Evolutionary conservation across 2,329 filamentous ascomycete genomes (phyloP).

Genomic region (Ophiostoma australiae): DNA sequence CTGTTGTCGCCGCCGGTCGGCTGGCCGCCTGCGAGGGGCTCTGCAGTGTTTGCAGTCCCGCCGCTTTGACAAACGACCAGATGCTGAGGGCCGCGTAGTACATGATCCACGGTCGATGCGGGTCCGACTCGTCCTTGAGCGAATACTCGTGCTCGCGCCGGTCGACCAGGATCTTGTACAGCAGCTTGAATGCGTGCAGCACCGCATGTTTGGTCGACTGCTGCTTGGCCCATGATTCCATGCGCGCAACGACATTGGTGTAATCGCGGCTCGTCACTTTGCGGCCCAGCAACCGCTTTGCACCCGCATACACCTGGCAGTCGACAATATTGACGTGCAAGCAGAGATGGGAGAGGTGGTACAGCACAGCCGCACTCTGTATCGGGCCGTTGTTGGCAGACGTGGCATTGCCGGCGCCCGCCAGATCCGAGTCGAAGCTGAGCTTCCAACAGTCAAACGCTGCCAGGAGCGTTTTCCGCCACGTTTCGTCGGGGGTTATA

Average conservation of each 20-base stretch:
- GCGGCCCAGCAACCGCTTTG: constrained; percentile 64
- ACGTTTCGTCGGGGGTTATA: constrained; percentile 59
- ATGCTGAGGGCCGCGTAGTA: constrained; percentile 83
- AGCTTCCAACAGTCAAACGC: constrained; percentile 85
- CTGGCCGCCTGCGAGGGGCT: not conserved
- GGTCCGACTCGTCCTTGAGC: constrained; percentile 69
- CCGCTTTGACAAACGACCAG: constrained; percentile 79
- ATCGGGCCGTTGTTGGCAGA: constrained; percentile 53
- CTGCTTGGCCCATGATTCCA: constrained; percentile 73
- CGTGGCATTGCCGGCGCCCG: not conserved
- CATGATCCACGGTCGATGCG: constrained; percentile 85
- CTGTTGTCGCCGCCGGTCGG: not conserved
- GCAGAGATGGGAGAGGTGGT: constrained; percentile 83
- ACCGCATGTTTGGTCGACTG: constrained; percentile 74
- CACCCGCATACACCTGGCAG: constrained; percentile 82
- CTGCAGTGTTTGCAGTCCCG: constrained; percentile 44
- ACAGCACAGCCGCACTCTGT: constrained; percentile 73
- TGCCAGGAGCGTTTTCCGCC: constrained; percentile 69
- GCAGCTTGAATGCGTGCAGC: constrained; percentile 76
- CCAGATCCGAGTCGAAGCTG: constrained; percentile 70
- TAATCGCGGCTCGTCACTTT: constrained; percentile 74
- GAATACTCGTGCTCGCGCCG: constrained; percentile 53
- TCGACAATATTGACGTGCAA: constrained; percentile 85
- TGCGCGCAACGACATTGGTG: constrained; percentile 64
- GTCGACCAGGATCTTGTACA: constrained; percentile 66